Evolutionary conservation across 495 filamentous ascomycete genomes (phyloP).

Genomic region (Astrocystis sublimbata): DNA sequence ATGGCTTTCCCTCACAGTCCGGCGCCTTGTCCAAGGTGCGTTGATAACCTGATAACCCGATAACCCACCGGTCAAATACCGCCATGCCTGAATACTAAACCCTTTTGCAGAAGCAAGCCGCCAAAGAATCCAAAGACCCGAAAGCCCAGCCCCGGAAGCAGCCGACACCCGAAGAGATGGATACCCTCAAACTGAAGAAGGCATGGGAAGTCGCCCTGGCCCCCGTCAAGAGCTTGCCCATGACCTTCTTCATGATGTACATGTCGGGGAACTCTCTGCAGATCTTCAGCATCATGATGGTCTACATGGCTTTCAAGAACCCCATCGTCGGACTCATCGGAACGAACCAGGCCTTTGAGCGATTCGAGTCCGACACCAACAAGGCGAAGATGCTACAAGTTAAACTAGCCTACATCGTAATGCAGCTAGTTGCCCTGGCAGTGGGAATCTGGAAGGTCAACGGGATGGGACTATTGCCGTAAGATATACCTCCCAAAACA

Average conservation of each 20-base stretch:
- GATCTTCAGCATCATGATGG: conserved; percentile 99
- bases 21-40: conserved; percentile 56
- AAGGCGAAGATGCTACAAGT: conserved; percentile 68
- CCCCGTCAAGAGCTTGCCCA: conserved; percentile 90
- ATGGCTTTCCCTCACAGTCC: conserved; percentile 69
- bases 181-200: conserved; percentile 95
- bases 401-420: conserved; percentile 81
- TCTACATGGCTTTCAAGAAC: conserved; percentile 97
- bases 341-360: conserved; percentile 77
- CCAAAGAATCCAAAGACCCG: conserved; percentile 49
- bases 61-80: background rate
- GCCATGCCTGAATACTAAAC: conserved; percentile 8
- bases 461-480: conserved; percentile 93
- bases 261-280: conserved; percentile 99
- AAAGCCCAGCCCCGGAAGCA: conserved; percentile 54
- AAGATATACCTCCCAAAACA: conserved; percentile 39
- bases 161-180: conserved; percentile 77
- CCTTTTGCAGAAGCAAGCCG: conserved; percentile 40
- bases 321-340: conserved; percentile 81
- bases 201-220: conserved; percentile 97
- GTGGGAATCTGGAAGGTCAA: conserved; percentile 97
- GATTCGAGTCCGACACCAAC: conserved; percentile 85
- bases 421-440: conserved; percentile 79
- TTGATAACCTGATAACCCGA: background rate
- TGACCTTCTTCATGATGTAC: conserved; percentile 99